Base-by-base conservation (phyloP, 495 filamentous ascomycete genomes). In the Platismatia glauca region DNA sequence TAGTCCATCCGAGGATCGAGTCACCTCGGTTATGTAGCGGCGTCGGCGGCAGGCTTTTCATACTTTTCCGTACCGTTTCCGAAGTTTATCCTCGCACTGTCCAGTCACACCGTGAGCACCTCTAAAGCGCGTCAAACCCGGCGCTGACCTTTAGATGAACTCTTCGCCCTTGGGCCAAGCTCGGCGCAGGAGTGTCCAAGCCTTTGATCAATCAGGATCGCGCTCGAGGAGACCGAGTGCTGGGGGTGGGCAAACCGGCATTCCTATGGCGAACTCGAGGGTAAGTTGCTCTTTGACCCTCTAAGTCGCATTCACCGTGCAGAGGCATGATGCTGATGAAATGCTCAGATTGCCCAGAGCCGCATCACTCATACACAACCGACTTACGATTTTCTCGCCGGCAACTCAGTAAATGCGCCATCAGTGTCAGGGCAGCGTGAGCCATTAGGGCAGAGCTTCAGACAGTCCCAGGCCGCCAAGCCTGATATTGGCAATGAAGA, bases 381-480 rank as follows among this genome's bases (percentile, higher is more conserved):
- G 2, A 78, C 79, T 4, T 86, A 83, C 63, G 84, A 87, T 68
- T 76, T 88, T 67, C 68, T 86, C 16, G 80, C 80, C 38, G 85
- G 85, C 53, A 75, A 75, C 38, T 66, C 76, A 46, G 73, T 61
- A 61, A 67, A 69, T 22, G 66, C 67, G n/a, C 68, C 71, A 24
- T 55, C 60, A 55, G 33, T 22, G 38, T 46, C 38, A 56, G 24
- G 50, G 50, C 50, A 53, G 50, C 50, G 50, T 7, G 59, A 70
- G 38, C 68, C 71, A 20, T 66, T 73, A 20, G 70, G 74, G 59
- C 73, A 74, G 56, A 70, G 65, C n/a, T 63, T 78, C 29, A 66
- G 76, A 44, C 72, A 74, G 50, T 75, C 75, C 34, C 69, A 71
- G 31, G 62, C 43, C n/a, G 48, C 62, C 29, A 71, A 68, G 41